Percentiles rank a stretch among this genome's conserved stretches.
Conservation (phyloP, 305 asterid genomes). For the Fraxinus ornus region DNA sequence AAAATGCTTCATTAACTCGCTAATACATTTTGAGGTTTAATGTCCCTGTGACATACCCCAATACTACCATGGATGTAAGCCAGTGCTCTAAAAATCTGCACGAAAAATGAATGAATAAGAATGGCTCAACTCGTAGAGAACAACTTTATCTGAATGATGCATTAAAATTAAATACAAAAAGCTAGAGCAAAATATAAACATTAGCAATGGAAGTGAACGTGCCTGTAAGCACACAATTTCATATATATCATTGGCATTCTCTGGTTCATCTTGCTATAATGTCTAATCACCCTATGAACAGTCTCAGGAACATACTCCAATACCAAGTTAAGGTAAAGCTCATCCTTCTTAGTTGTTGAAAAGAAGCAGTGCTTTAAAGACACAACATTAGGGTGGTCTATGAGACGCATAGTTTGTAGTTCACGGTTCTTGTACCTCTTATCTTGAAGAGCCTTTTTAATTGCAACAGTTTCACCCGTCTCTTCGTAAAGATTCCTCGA, state of each 20-base stretch:
- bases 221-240: constrained; percentile 78
- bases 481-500: no score
- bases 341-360: constrained; percentile 75
- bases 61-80: constrained; percentile 69
- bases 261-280: constrained; percentile 74
- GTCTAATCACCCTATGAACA: constrained; percentile 73
- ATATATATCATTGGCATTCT: constrained; percentile 80
- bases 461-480: constrained; percentile 84
- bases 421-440: constrained; percentile 86
- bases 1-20: neutral
- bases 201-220: constrained; percentile 4
- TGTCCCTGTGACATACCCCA: constrained; percentile 93
- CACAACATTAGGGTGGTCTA: constrained; percentile 77
- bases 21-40: constrained; percentile 70
- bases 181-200: neutral
- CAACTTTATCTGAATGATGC: neutral
- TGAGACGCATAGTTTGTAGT: constrained; percentile 78
- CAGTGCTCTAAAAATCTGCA: constrained; percentile 70
- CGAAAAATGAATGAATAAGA: neutral
- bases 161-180: neutral
- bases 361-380: constrained; percentile 72
- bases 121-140: neutral
- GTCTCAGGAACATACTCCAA: constrained; percentile 90
- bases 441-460: constrained; percentile 88
- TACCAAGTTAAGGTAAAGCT: constrained; percentile 74